Conservation (phyloP, 2,329 filamentous ascomycete species). For the Fusarium duplospermum region DNA sequence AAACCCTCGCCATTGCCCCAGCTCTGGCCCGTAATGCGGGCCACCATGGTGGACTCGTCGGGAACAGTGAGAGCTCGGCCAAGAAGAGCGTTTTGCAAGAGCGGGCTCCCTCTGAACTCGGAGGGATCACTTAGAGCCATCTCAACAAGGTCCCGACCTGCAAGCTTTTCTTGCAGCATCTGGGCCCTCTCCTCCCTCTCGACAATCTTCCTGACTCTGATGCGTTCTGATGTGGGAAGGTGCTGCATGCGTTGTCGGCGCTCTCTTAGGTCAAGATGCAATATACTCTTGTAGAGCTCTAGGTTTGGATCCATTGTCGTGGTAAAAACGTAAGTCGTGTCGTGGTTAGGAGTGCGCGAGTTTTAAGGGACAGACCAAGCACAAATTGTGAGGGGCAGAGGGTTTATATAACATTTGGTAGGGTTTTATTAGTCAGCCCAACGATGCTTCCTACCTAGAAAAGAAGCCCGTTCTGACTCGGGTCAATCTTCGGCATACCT, state of each 20-base stretch:
- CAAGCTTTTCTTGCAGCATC: background rate
- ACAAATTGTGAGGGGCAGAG: background rate
- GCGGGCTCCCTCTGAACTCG: background rate
- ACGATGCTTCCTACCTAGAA: too few relatives aligned
- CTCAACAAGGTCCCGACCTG: background rate
- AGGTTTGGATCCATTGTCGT: background rate
- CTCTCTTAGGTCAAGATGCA: background rate
- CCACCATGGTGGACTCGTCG: too few relatives aligned
- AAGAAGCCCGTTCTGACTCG: too few relatives aligned
- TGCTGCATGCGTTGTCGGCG: background rate
- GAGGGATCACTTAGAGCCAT: background rate
- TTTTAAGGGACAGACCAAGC: background rate
- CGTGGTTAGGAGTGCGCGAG: background rate
- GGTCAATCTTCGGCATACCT: background rate
- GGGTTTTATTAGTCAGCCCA: too few relatives aligned
- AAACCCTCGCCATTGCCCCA: too few relatives aligned
- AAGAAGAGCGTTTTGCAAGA: too few relatives aligned
- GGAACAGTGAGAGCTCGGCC: too few relatives aligned
- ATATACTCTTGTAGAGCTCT: background rate
- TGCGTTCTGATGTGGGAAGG: background rate
- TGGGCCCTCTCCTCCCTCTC: background rate
- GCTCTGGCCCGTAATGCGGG: too few relatives aligned
- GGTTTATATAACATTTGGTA: background rate
- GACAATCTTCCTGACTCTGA: background rate
- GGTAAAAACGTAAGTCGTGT: background rate